Evolutionary conservation across 352 stramenopile species (phyloP).

Genomic region (Globisporangium parvum): DNA sequence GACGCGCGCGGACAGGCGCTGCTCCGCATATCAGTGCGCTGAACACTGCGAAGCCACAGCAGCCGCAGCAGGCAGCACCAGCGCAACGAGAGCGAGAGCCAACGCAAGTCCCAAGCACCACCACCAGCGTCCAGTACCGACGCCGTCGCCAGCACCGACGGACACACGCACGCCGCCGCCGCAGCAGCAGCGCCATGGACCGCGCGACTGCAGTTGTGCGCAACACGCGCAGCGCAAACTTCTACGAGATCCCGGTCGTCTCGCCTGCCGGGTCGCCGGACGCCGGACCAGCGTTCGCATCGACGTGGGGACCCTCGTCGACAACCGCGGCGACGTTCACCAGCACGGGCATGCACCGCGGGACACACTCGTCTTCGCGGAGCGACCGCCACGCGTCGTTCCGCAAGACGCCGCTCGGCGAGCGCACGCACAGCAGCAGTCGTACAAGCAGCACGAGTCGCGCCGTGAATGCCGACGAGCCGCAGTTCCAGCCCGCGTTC

Average conservation of each 20-base stretch:
- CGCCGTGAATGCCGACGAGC: constrained; percentile 7
- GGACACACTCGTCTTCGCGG: constrained; percentile 11
- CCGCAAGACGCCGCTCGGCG: constrained; percentile 1
- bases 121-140: neutral
- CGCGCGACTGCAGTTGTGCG: constrained; percentile 39
- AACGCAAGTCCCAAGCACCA: neutral
- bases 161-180: neutral
- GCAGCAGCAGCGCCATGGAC: constrained; percentile 19
- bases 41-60: neutral
- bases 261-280: constrained; percentile 13
- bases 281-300: constrained; percentile 10
- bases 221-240: constrained; percentile 52
- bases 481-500: constrained; percentile 41
- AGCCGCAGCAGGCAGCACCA: neutral
- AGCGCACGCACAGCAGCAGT: constrained; percentile 6
- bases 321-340: constrained; percentile 8
- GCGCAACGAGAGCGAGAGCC: neutral
- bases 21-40: neutral
- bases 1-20: neutral
- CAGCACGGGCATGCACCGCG: constrained; percentile 26
- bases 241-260: constrained; percentile 45
- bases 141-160: no score
- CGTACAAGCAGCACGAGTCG: constrained; percentile 1
- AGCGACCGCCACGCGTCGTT: constrained; percentile 41
- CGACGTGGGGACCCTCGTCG: constrained; percentile 17